A percentile compares a stretch with the other conserved stretches of the same genome.
Evolutionary conservation across 352 stramenopile species (phyloP).

Genomic region (Phytophthora tubulina): DNA sequence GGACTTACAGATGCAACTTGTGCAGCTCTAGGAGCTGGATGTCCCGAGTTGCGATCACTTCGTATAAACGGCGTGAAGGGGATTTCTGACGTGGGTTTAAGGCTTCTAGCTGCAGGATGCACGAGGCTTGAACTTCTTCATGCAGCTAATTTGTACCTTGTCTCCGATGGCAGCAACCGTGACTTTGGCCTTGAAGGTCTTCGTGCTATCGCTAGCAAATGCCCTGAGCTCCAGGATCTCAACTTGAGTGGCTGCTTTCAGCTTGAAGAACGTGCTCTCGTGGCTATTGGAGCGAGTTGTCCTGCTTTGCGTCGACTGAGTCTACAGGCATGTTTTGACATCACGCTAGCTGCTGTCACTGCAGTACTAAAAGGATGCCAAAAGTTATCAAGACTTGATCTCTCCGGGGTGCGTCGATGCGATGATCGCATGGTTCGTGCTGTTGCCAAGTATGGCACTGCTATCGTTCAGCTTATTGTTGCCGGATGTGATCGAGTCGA

Average conservation of each 20-base stretch:
- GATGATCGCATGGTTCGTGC: conserved; percentile 72
- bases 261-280: conserved; percentile 80
- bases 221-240: conserved; percentile 59
- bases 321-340: conserved; percentile 82
- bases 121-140: conserved; percentile 77
- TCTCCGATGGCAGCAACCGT: conserved; percentile 93
- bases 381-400: conserved; percentile 55
- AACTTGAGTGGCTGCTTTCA: conserved; percentile 84
- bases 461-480: conserved; percentile 61
- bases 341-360: conserved; percentile 78
- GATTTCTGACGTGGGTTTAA: conserved; percentile 86
- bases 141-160: conserved; percentile 86
- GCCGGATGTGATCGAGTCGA: conserved; percentile 72
- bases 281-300: conserved; percentile 75
- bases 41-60: conserved; percentile 49
- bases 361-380: conserved; percentile 70
- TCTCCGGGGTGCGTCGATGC: conserved; percentile 62
- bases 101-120: conserved; percentile 88
- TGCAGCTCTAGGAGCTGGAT: conserved; percentile 55
- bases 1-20: conserved; percentile 88
- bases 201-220: conserved; percentile 81
- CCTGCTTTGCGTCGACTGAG: conserved; percentile 69
- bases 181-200: conserved; percentile 94
- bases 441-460: conserved; percentile 44
- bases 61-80: conserved; percentile 74